These are phyloP conservation scores for Rhodotorula sp. DNA, from an alignment of 1,284 basidiomycete species.

Conservation along the genomic window DNA sequence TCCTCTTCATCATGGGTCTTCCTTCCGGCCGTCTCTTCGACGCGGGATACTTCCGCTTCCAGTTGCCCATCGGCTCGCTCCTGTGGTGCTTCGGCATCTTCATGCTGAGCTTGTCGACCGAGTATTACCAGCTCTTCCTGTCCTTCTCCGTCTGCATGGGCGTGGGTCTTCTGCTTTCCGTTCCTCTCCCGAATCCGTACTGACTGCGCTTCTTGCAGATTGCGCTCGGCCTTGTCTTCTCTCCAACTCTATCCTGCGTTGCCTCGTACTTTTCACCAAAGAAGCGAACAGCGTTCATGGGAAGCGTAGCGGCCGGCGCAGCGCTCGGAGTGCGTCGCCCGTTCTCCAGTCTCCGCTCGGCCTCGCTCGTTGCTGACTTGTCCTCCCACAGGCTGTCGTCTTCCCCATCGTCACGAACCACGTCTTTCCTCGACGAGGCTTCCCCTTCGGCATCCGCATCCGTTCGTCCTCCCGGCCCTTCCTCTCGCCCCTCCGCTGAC, in stretches of 20 bases:
- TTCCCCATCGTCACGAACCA: conserved; percentile 13
- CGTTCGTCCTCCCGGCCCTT: neutral
- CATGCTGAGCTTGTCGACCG: conserved; percentile 7
- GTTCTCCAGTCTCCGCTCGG: too few relatives aligned
- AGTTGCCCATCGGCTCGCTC: conserved; percentile 10
- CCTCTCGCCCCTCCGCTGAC: too few relatives aligned
- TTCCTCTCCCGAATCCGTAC: neutral
- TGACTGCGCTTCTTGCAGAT: neutral
- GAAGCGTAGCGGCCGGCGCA: neutral
- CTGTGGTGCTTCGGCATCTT: conserved; percentile 27
- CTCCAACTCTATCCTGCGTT: conserved; percentile 7
- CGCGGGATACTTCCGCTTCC: conserved; percentile 19
- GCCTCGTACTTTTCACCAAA: conserved; percentile 16
- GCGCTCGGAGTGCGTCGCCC: neutral
- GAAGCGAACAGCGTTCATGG: conserved; percentile 20
- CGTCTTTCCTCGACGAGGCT: conserved; percentile 7
- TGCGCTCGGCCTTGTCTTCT: conserved; percentile 16
- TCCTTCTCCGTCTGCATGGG: conserved; percentile 22
- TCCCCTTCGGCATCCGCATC: neutral
- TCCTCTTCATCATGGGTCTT: conserved; percentile 12
- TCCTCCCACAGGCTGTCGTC: conserved; percentile 1
- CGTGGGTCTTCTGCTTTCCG: neutral
- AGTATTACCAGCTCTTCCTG: conserved; percentile 14
- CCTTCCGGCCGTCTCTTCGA: conserved; percentile 17
- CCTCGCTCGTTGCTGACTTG: too few relatives aligned